Percentiles rank a stretch among this genome's conserved stretches.
Conservation (phyloP, 2,329 filamentous ascomycete species). For the Xylaria multiplex region DNA sequence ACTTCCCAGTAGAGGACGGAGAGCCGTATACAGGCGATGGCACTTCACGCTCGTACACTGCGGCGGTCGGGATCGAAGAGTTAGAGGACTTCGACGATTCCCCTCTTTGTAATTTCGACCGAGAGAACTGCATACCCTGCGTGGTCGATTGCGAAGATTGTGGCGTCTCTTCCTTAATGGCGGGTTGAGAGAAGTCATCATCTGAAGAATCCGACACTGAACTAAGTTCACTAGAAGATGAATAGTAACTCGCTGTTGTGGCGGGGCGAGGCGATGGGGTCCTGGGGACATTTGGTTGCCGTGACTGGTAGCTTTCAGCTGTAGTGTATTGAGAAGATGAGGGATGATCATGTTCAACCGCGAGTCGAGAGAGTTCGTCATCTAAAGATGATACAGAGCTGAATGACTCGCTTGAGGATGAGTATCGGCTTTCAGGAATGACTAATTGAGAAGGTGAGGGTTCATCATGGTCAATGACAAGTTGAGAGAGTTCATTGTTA, state of each 20-base stretch:
- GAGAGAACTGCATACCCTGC: constrained; percentile 28
- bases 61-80: constrained; percentile 10
- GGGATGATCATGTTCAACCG: constrained; percentile 8
- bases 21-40: constrained; percentile 9
- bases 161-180: constrained; percentile 37
- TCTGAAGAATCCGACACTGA: constrained; percentile 28
- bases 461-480: constrained; percentile 19
- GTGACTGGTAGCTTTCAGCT: constrained; percentile 1
- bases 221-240: constrained; percentile 36
- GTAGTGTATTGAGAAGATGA: neutral
- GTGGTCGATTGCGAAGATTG: constrained; percentile 36
- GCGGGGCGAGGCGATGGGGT: constrained; percentile 20
- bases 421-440: constrained; percentile 16
- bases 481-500: constrained; percentile 26
- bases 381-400: constrained; percentile 31
- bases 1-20: constrained; percentile 16
- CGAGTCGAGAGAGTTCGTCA: constrained; percentile 27
- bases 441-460: constrained; percentile 9
- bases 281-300: neutral
- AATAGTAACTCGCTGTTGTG: constrained; percentile 35
- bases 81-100: constrained; percentile 12
- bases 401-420: constrained; percentile 25
- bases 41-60: constrained; percentile 13
- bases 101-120: constrained; percentile 25
- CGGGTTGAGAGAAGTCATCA: constrained; percentile 35